Evolutionary conservation across 208 protist genomes (phyloP), one percentile per base, ranked within the genome.

Genomic region (Acanthamoeba sp.): DNA sequence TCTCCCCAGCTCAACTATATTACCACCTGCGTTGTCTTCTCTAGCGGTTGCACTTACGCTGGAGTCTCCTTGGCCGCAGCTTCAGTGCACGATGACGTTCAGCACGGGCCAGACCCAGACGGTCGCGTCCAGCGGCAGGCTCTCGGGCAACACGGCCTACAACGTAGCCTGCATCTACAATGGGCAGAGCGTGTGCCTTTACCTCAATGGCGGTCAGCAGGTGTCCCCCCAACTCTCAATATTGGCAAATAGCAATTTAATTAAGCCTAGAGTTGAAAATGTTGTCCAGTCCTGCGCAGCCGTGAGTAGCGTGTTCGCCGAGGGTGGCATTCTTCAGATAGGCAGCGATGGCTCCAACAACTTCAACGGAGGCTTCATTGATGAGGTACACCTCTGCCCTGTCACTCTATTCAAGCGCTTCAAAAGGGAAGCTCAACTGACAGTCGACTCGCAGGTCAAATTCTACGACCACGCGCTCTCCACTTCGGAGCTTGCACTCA

Each of bases 361-460:
- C 6, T 71, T 6, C 14, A 7, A 34, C n/a, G n/a, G n/a, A 34
- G 62, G 62, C 62, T 29, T 10, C 29, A 71, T 71, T 34, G 62
- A 71, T 71, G 62, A 71, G 62, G 62, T 71, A 27, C n/a, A n/a
- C n/a, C n/a, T n/a, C 29, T 71, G 62, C 27, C 27, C 62, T 71
- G 48, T 55, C 48, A 20, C 16, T 16, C 27, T 27, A 6, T 71
- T 71, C 27, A 29, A n/a, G n/a, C n/a, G n/a, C 22, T 22, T 71
- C 10, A 71, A 27, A 29, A 6, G 6, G 27, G 20, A 71, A 10
- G 14, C 29, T 6, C 29, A 5, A 29, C 29, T 27, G 7, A 71
- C 62, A 27, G 14, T 27, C 7, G 27, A 27, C 27, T 6, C 48
- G 48, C 62, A 71, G 62, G 62, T 71, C 29, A 71, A 71, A 22